A percentile compares a stretch with the other conserved stretches of the same genome.
Evolutionary conservation across 495 filamentous ascomycete genomes (phyloP).

Genomic region (Aspergillus sparsus): DNA sequence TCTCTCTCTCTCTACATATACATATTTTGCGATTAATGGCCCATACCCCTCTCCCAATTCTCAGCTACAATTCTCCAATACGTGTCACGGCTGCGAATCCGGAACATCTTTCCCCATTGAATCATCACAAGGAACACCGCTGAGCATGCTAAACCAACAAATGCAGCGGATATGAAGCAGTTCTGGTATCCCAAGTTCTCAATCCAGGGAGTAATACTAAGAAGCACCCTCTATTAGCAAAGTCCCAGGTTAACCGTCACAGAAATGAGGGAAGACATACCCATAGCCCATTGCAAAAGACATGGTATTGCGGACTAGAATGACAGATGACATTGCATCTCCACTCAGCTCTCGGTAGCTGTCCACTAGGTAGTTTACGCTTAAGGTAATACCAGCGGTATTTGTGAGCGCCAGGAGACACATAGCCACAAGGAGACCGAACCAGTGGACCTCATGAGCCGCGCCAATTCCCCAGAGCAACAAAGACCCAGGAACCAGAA

Average conservation of each 20-base stretch:
- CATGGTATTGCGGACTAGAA: constrained; percentile 69
- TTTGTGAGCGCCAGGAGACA: constrained; percentile 58
- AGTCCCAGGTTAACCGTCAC: background rate
- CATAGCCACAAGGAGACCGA: constrained; percentile 65
- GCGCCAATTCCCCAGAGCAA: constrained; percentile 72
- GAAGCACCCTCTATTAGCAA: constrained; percentile 9
- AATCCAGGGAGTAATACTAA: constrained; percentile 64
- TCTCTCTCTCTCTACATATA: background rate
- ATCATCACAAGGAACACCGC: constrained; percentile 58
- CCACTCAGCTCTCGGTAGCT: constrained; percentile 63
- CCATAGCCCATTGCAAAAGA: constrained; percentile 60
- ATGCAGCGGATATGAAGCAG: constrained; percentile 63
- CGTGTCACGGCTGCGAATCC: constrained; percentile 40
- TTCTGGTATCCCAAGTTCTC: constrained; percentile 61
- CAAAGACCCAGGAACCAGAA: constrained; percentile 58
- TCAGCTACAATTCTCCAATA: constrained; percentile 46
- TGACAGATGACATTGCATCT: constrained; percentile 63
- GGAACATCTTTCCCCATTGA: constrained; percentile 51
- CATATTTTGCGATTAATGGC: constrained; percentile 30
- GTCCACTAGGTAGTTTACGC: constrained; percentile 64
- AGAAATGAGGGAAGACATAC: constrained; percentile 26
- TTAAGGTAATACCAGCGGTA: constrained; percentile 58
- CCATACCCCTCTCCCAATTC: constrained; percentile 45
- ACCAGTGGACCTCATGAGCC: constrained; percentile 61
- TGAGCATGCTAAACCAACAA: constrained; percentile 57